Conservation (phyloP, 768 basidiomycete genomes). For the Chalciporus pseudorubinellus region DNA sequence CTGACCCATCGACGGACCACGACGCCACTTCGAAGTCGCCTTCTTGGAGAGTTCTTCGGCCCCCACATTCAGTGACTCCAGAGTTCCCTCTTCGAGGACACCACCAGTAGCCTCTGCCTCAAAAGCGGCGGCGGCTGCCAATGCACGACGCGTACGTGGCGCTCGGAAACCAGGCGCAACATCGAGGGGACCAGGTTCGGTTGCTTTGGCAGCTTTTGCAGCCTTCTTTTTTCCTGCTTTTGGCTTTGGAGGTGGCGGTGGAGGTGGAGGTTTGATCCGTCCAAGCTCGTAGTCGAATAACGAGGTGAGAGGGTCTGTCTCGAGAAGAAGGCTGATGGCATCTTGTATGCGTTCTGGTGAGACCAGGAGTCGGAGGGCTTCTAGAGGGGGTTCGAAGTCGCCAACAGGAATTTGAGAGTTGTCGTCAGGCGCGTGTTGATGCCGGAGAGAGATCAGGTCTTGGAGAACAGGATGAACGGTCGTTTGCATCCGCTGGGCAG, state of each 20-base stretch:
- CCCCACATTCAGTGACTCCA: conserved; percentile 4
- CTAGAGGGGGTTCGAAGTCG: conserved; percentile 70
- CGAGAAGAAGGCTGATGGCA: conserved; percentile 52
- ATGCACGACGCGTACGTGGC: conserved; percentile 47
- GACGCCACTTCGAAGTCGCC: conserved; percentile 21
- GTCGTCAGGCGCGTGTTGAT: conserved; percentile 13
- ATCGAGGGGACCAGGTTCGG: conserved; percentile 33
- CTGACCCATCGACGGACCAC: conserved; percentile 18
- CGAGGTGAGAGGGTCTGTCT: conserved; percentile 58
- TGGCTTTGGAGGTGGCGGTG: conserved; percentile 47
- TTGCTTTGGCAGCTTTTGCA: conserved; percentile 18
- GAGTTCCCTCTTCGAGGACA: conserved; percentile 10
- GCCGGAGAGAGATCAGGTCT: conserved; percentile 21
- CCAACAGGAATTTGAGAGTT: conserved; percentile 41
- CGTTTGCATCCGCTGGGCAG: conserved; percentile 61
- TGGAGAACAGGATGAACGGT: conserved; percentile 37
- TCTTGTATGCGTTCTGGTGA: conserved; percentile 52
- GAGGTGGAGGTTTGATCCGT: conserved; percentile 56
- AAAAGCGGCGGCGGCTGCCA: conserved; percentile 42
- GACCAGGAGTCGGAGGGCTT: conserved; percentile 53
- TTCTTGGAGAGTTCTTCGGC: conserved; percentile 26
- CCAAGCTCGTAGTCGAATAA: conserved; percentile 70
- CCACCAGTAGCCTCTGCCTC: conserved; percentile 37
- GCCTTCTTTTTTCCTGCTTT: conserved; percentile 43
- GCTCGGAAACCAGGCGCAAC: conserved; percentile 45